Evolutionary conservation across 1,284 basidiomycete species (phyloP), one percentile per base, ranked within the genome.

Genomic region (Moniliophthora roreri): DNA sequence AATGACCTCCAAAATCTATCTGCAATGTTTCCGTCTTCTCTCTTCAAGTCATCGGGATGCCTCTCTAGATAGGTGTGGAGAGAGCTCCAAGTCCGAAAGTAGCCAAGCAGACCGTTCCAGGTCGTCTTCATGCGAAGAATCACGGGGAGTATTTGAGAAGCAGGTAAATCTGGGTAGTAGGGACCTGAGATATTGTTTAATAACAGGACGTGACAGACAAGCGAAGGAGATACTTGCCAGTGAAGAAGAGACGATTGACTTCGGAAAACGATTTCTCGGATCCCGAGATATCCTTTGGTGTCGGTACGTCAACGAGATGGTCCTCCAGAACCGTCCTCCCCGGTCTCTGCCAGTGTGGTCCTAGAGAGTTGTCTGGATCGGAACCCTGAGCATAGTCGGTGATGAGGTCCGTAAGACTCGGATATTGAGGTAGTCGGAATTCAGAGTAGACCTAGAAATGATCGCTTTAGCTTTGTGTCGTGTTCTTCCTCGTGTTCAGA

Each of bases 291-390:
- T 60, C 51, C 2, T 69, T 63, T 0, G 89, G 84, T 54, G 84
- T 79, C 0, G 88, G 87, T 11, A 94, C 77, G 26, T 82, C 82
- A 6, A 82, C 71, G 0, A 94, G 77, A 59, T 90, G 83, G 9
- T 79, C 78, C 47, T 91, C 88, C 16, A 94, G 73, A 57, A 93
- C 88, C 0, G 77, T 77, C 8, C 93, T 78, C 1, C 93, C 92
- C 0, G 92, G 93, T 48, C 87, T 85, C 59, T 92, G 78, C 81
- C 90, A 95, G 64, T 91, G 82, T 1, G 83, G 79, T 0, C 90
- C 91, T 1, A 93, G 66, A 18, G 80, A 82, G n/a, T 73, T 72
- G 2, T 58, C 46, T 0, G 73, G 75, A 59, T 86, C 79, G 1
- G 64, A 69, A 0, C 85, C 85, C 62, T 85, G 80, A 0, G 78